Evolutionary conservation across 129 eudicot genomes (phyloP).

Genomic region (Heracleum sosnowskyi): DNA sequence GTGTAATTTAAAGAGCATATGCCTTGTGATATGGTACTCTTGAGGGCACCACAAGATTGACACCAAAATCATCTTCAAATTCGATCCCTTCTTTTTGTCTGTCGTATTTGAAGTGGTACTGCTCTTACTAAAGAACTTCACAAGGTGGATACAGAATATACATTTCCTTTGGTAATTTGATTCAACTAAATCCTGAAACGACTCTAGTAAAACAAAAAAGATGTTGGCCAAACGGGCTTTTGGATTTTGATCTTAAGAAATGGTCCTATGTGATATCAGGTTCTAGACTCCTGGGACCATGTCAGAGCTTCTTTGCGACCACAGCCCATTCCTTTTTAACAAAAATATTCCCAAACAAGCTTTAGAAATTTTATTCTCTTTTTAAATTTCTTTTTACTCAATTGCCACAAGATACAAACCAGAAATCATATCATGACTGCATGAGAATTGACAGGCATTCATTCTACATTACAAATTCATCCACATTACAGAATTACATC

Average conservation of each 20-base stretch:
- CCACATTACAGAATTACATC: neutral
- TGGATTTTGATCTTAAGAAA: neutral
- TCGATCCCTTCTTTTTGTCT: neutral
- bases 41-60: neutral
- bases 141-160: neutral
- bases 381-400: neutral
- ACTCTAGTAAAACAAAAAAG: neutral
- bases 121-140: neutral
- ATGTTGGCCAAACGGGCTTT: neutral
- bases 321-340: neutral
- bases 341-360: neutral
- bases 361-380: neutral
- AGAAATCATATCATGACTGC: too few species aligned
- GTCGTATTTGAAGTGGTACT: neutral
- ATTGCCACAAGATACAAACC: neutral
- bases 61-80: neutral
- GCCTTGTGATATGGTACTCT: neutral
- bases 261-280: neutral
- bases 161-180: neutral
- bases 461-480: too few species aligned
- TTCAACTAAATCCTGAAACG: neutral
- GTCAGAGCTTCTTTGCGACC: neutral
- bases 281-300: conserved; percentile 2
- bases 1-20: neutral
- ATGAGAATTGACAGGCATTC: neutral